These are phyloP conservation scores for Mycosarcoma mackinlayi DNA, from an alignment of 1,284 basidiomycete genomes.

Conservation along the genomic window DNA sequence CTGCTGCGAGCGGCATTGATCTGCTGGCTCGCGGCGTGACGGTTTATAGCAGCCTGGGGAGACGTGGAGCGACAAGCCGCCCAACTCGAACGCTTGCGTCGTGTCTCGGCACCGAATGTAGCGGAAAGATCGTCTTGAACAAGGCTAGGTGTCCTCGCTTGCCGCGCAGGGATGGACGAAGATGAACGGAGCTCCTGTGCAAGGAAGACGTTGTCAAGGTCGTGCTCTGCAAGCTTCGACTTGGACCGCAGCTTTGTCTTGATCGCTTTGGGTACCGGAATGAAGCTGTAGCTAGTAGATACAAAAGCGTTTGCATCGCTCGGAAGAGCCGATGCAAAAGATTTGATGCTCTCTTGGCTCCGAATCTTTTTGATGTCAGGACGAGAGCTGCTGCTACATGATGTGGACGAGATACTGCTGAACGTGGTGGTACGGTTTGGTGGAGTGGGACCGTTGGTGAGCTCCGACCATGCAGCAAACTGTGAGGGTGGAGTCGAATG, in stretches of 20 bases:
- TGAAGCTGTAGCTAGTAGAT: constrained; percentile 5
- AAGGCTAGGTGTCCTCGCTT: constrained; percentile 8
- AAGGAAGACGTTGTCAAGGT: constrained; percentile 63
- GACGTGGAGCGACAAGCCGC: constrained; percentile 17
- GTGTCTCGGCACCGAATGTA: constrained; percentile 10
- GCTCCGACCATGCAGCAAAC: constrained; percentile 40
- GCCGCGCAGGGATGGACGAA: background rate
- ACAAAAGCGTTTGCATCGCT: constrained; percentile 10
- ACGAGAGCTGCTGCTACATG: constrained; percentile 19
- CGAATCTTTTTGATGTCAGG: constrained; percentile 25
- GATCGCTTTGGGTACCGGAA: constrained; percentile 18
- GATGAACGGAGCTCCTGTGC: constrained; percentile 63
- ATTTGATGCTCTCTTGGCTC: constrained; percentile 43
- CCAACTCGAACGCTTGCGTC: constrained; percentile 16
- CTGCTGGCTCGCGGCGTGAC: background rate
- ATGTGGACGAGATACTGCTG: constrained; percentile 41
- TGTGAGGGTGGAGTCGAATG: constrained; percentile 20
- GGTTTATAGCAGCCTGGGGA: constrained; percentile 7
- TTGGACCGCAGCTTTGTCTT: constrained; percentile 42
- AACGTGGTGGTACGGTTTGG: constrained; percentile 33
- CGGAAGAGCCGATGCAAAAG: constrained; percentile 8
- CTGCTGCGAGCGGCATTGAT: constrained; percentile 3
- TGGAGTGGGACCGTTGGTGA: constrained; percentile 17
- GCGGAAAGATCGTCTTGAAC: constrained; percentile 8
- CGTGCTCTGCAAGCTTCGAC: constrained; percentile 41